Conservation (phyloP, 176 grass and related monocot genomes). For the Stipa capillata region DNA sequence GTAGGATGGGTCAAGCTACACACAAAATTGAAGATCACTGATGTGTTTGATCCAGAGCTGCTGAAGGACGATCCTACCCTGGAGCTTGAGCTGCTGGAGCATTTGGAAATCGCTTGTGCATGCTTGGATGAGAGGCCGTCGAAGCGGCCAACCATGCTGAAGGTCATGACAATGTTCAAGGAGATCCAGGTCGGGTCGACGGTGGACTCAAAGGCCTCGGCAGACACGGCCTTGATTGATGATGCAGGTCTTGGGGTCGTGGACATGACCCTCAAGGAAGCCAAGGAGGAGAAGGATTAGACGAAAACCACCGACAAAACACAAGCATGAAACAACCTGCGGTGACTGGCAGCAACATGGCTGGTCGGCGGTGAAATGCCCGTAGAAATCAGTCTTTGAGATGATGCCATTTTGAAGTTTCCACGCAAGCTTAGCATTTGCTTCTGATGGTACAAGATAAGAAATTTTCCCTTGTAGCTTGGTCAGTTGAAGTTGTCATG, state of each 20-base stretch:
- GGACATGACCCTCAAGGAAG: conserved; percentile 82
- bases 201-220: conserved; percentile 52
- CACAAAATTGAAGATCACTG: conserved; percentile 40
- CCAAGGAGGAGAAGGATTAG: conserved; percentile 85
- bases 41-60: conserved; percentile 91
- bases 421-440: conserved; percentile 36
- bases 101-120: conserved; percentile 69
- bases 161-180: conserved; percentile 98
- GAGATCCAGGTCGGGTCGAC: conserved; percentile 75
- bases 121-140: conserved; percentile 74
- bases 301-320: not conserved
- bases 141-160: conserved; percentile 80
- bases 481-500: conserved; percentile 45
- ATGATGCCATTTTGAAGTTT: conserved; percentile 38
- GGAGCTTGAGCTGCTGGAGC: conserved; percentile 75
- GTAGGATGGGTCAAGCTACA: conserved; percentile 93
- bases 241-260: conserved; percentile 37
- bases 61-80: conserved; percentile 57
- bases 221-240: conserved; percentile 16
- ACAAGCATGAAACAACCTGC: not conserved
- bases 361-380: conserved; percentile 27
- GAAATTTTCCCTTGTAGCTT: conserved; percentile 43
- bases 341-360: not conserved
- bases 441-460: conserved; percentile 45
- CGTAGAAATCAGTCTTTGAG: conserved; percentile 24